Conservation (phyloP, 2,329 filamentous ascomycete genomes). For the Trichoderma atrobrunneum region DNA sequence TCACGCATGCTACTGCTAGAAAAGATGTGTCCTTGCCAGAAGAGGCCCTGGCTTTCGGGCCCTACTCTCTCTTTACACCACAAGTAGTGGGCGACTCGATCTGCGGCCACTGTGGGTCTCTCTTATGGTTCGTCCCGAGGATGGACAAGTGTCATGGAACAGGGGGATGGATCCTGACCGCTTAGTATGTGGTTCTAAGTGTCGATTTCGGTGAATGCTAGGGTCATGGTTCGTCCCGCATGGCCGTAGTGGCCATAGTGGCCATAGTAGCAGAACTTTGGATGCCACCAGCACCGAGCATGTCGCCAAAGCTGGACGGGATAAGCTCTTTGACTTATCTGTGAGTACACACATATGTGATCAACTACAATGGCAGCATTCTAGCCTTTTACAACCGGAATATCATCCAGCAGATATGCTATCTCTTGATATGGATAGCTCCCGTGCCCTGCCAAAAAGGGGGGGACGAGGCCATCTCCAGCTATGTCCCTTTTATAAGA, state of each 20-base stretch:
- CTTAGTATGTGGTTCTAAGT: constrained; percentile 27
- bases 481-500: background rate
- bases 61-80: constrained; percentile 2
- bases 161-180: constrained; percentile 30
- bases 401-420: background rate
- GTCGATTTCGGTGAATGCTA: constrained; percentile 37
- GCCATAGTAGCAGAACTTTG: background rate
- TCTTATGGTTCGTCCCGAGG: constrained; percentile 38
- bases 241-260: constrained; percentile 12
- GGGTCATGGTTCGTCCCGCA: constrained; percentile 33
- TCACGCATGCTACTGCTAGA: constrained; percentile 30
- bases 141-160: constrained; percentile 38
- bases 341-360: background rate
- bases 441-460: background rate
- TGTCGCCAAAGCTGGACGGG: background rate
- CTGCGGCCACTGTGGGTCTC: constrained; percentile 41
- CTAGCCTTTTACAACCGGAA: background rate
- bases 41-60: constrained; percentile 21
- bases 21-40: constrained; percentile 30
- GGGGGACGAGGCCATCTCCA: background rate
- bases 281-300: constrained; percentile 1
- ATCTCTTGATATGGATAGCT: constrained; percentile 1
- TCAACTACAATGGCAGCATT: background rate
- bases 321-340: constrained; percentile 6
- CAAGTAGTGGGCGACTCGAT: constrained; percentile 34